These are phyloP conservation scores for Saccharomyces hybrid DNA, from an alignment of 1,139 yeast genomes.

Conservation along the genomic window DNA sequence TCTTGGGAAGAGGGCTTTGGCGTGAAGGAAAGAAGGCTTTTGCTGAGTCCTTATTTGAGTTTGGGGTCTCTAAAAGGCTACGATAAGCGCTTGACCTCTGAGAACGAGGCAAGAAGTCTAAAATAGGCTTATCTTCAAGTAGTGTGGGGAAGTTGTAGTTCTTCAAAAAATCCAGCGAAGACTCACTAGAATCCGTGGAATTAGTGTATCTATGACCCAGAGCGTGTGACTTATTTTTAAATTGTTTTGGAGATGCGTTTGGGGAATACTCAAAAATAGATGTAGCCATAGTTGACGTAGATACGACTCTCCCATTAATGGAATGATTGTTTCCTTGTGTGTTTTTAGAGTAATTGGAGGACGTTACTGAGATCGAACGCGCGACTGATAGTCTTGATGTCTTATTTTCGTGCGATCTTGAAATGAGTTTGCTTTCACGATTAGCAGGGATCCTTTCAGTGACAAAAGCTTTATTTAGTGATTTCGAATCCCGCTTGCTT, in stretches of 20 bases:
- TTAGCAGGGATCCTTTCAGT: slow-evolving; percentile 18
- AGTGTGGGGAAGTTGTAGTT: slow-evolving; percentile 28
- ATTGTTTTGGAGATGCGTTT: slow-evolving; percentile 8
- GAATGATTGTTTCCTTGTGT: slow-evolving; percentile 4
- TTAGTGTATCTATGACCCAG: slow-evolving; percentile 6
- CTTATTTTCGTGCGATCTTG: slow-evolving; percentile 5
- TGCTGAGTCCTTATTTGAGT: not conserved
- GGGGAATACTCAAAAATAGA: slow-evolving; percentile 23
- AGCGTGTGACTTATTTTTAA: not conserved
- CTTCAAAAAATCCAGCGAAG: slow-evolving; percentile 23
- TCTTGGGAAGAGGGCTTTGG: not conserved
- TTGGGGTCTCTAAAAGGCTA: not conserved
- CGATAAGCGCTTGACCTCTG: not conserved
- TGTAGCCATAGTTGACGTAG: slow-evolving; percentile 30
- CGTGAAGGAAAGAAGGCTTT: not conserved
- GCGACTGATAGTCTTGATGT: slow-evolving; percentile 11
- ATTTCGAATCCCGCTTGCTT: slow-evolving; percentile 1
- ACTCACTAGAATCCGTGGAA: slow-evolving; percentile 15
- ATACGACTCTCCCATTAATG: slow-evolving; percentile 21
- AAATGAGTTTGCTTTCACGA: slow-evolving; percentile 1
- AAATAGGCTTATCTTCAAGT: slow-evolving; percentile 15
- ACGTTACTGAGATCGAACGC: slow-evolving; percentile 18
- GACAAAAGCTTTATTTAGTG: slow-evolving; percentile 22
- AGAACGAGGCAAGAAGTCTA: not conserved
- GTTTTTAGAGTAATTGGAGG: slow-evolving; percentile 20